Evolutionary conservation across 352 stramenopile species (phyloP).

Genomic region (Bremia lactucae): DNA sequence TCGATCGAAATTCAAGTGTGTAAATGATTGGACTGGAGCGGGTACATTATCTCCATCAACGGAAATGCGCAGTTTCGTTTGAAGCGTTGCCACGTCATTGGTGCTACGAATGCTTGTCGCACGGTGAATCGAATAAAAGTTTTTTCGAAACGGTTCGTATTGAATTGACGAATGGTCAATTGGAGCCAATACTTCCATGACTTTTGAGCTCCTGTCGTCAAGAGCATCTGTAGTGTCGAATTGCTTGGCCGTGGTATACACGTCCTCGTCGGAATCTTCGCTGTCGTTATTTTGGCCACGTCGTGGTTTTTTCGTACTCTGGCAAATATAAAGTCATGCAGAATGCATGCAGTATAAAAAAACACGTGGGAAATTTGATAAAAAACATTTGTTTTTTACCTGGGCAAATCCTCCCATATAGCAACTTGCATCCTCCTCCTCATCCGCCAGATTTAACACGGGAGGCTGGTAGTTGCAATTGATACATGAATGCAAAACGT

Average conservation of each 20-base stretch:
- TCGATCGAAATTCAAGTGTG: constrained; percentile 54
- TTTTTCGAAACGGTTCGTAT: constrained; percentile 80
- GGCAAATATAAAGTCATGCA: too few relatives aligned
- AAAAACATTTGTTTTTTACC: constrained; percentile 1
- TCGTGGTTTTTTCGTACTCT: constrained; percentile 34
- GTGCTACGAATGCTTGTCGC: constrained; percentile 26
- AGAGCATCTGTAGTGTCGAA: constrained; percentile 21
- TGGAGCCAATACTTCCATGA: constrained; percentile 65
- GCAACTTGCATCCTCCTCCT: constrained; percentile 22
- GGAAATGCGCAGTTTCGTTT: constrained; percentile 34
- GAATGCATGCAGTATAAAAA: too few relatives aligned
- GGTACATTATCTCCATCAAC: constrained; percentile 41
- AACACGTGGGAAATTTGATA: not conserved
- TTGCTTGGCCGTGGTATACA: constrained; percentile 52
- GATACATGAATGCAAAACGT: not conserved
- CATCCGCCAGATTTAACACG: constrained; percentile 26
- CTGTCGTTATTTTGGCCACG: not conserved
- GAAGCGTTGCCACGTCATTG: constrained; percentile 29
- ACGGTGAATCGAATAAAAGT: constrained; percentile 54
- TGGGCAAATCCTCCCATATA: constrained; percentile 23
- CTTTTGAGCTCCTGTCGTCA: constrained; percentile 34
- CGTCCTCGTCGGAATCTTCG: constrained; percentile 66
- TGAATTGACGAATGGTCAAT: constrained; percentile 53
- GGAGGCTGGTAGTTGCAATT: constrained; percentile 10
- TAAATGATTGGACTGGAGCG: constrained; percentile 64